These are phyloP conservation scores for Byssochlamys sp. DNA, from an alignment of 2,329 filamentous ascomycete species.

Conservation along the genomic window DNA sequence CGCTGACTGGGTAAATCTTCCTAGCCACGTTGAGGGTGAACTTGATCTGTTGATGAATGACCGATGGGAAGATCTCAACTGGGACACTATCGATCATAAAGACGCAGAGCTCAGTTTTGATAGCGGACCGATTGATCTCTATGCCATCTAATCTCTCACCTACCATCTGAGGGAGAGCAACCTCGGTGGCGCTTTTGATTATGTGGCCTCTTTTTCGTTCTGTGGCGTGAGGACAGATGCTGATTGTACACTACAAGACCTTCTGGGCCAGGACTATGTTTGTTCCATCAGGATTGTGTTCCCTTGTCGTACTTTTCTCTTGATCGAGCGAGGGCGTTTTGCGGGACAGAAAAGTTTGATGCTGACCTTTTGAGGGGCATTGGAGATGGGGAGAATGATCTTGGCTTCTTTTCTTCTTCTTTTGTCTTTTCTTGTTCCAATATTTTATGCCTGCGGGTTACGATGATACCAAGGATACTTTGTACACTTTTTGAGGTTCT, in stretches of 20 bases:
- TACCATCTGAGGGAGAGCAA: slow-evolving; percentile 5
- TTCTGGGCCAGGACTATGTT: not conserved
- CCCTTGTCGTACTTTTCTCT: slow-evolving; percentile 3
- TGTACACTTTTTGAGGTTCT: not conserved
- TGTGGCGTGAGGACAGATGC: slow-evolving; percentile 12
- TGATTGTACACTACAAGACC: slow-evolving; percentile 4
- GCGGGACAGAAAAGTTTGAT: slow-evolving; percentile 9
- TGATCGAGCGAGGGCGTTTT: slow-evolving; percentile 16
- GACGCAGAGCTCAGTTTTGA: slow-evolving; percentile 17
- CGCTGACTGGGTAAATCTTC: slow-evolving; percentile 23
- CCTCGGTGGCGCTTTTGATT: slow-evolving; percentile 1
- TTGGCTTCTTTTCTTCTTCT: not conserved
- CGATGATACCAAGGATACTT: not conserved
- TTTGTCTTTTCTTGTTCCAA: not conserved
- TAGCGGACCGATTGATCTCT: slow-evolving; percentile 18
- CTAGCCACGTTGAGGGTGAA: slow-evolving; percentile 16
- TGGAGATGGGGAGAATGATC: not conserved
- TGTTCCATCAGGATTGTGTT: slow-evolving; percentile 4
- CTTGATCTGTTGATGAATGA: slow-evolving; percentile 15
- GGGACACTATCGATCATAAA: slow-evolving; percentile 29
- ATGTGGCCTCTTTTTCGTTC: slow-evolving; percentile 5
- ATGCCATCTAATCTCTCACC: slow-evolving; percentile 14
- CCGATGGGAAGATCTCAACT: slow-evolving; percentile 27
- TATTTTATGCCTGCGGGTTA: not conserved
- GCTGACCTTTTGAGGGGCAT: not conserved